Conservation (phyloP, 176 grass and related monocot species). For the Aegilops bicornis region DNA sequence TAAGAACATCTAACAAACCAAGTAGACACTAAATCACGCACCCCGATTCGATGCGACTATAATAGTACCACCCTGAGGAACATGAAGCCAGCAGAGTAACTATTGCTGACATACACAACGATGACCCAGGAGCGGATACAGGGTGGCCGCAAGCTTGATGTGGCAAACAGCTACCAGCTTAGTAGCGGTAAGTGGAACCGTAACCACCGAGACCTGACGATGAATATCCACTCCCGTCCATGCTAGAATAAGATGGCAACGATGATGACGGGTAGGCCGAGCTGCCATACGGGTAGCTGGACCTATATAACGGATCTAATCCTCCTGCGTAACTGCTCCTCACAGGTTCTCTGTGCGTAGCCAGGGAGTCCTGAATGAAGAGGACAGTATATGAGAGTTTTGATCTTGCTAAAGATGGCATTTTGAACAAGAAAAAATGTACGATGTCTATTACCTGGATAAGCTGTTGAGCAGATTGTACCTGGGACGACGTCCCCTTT, state of each 20-base stretch:
- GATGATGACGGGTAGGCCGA: constrained; percentile 59
- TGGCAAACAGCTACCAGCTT: constrained; percentile 36
- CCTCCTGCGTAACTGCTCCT: constrained; percentile 64
- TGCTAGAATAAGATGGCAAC: constrained; percentile 61
- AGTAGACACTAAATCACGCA: constrained; percentile 10
- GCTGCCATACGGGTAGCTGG: constrained; percentile 71
- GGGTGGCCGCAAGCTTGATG: not conserved
- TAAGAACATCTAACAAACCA: constrained; percentile 1
- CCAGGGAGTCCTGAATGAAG: constrained; percentile 68
- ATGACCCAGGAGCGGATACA: constrained; percentile 13
- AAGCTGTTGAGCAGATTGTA: constrained; percentile 87
- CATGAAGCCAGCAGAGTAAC: constrained; percentile 12
- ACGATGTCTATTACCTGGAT: constrained; percentile 57
- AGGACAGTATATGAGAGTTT: not conserved
- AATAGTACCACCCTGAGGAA: not conserved
- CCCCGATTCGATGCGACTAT: constrained; percentile 1
- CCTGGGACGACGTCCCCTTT: constrained; percentile 89
- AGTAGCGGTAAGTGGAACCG: constrained; percentile 70
- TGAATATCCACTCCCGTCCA: constrained; percentile 58
- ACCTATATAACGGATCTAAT: constrained; percentile 68
- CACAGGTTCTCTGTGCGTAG: constrained; percentile 68
- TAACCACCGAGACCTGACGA: constrained; percentile 75
- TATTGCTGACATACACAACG: constrained; percentile 28
- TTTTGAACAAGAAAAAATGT: not conserved
- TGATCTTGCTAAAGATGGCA: not conserved